These are phyloP conservation scores for Takakia lepidozioides DNA, from an alignment of 225 moss, liverwort and hornwort species.

Conservation along the genomic window DNA sequence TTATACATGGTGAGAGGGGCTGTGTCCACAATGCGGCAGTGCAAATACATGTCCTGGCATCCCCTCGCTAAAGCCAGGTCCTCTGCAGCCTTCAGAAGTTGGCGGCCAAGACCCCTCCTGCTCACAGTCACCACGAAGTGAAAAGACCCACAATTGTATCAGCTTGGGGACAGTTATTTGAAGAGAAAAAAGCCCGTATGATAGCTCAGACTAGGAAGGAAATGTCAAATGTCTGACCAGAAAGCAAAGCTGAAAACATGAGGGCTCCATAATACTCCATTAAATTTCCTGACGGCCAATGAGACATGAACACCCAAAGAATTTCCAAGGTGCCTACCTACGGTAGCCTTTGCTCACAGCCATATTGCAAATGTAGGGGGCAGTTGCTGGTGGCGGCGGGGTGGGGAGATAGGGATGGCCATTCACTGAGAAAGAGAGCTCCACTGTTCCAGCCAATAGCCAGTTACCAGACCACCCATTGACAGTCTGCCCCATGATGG, in stretches of 20 bases:
- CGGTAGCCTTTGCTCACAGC: conserved; percentile 66
- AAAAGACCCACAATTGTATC: no score
- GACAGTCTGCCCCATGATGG: conserved; percentile 6
- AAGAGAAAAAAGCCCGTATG: no score
- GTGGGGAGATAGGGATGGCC: conserved; percentile 78
- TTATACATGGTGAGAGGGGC: conserved; percentile 86
- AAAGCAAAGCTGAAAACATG: no score
- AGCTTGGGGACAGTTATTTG: no score
- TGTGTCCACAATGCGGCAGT: conserved; percentile 71
- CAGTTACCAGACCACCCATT: conserved; percentile 19
- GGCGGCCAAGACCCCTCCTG: conserved; percentile 79
- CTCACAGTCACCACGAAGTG: no score
- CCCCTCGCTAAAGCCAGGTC: conserved; percentile 60
- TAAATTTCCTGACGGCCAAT: no score
- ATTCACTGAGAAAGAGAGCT: conserved; percentile 65
- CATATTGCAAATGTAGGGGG: conserved; percentile 98
- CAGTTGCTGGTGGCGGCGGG: conserved; percentile 66
- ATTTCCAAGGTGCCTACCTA: conserved; percentile 32
- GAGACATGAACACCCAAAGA: background rate
- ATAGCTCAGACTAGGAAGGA: no score
- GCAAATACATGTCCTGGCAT: conserved; percentile 73
- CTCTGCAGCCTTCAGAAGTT: conserved; percentile 89
- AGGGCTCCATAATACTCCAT: background rate
- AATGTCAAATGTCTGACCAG: no score
- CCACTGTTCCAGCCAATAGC: conserved; percentile 74